Percentiles rank a stretch among this genome's conserved stretches.
These are phyloP conservation scores for Cokeromyces recurvatus DNA, from an alignment of 371 early-diverging fungal species.

Conservation along the genomic window DNA sequence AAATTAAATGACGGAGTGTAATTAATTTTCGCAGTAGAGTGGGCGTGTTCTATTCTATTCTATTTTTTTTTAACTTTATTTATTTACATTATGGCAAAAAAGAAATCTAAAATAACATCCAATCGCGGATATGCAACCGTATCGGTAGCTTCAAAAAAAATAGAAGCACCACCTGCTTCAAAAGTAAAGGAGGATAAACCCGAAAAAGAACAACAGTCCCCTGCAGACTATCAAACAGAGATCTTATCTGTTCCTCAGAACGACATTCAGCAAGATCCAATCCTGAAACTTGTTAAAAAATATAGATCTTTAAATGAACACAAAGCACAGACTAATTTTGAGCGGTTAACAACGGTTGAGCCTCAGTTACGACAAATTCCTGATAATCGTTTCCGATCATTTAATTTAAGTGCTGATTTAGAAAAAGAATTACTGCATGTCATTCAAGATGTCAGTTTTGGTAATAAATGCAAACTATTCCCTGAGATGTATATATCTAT, in stretches of 20 bases:
- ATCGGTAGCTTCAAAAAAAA: constrained; percentile 19
- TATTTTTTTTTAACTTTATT: too few relatives aligned
- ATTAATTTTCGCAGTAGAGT: too few relatives aligned
- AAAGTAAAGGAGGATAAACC: background rate
- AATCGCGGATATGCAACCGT: constrained; percentile 20
- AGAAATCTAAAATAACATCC: constrained; percentile 14
- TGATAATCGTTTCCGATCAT: constrained; percentile 12
- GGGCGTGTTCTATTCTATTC: too few relatives aligned
- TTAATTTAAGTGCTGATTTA: constrained; percentile 11
- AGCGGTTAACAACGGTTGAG: constrained; percentile 12
- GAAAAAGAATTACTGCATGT: constrained; percentile 24
- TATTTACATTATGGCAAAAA: constrained; percentile 17
- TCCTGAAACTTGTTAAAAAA: constrained; percentile 12
- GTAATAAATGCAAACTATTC: too few relatives aligned
- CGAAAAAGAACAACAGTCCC: background rate
- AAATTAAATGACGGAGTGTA: too few relatives aligned
- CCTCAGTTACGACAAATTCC: background rate
- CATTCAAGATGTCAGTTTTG: too few relatives aligned
- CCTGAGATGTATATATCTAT: too few relatives aligned
- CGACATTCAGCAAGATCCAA: too few relatives aligned
- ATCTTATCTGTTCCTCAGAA: too few relatives aligned
- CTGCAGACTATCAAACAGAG: too few relatives aligned
- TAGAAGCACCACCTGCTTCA: background rate
- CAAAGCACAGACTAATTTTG: constrained; percentile 14
- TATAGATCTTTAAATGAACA: constrained; percentile 15